Evolutionary conservation across 1,284 basidiomycete genomes (phyloP).

Genomic region (Nidula niveotomentosa): DNA sequence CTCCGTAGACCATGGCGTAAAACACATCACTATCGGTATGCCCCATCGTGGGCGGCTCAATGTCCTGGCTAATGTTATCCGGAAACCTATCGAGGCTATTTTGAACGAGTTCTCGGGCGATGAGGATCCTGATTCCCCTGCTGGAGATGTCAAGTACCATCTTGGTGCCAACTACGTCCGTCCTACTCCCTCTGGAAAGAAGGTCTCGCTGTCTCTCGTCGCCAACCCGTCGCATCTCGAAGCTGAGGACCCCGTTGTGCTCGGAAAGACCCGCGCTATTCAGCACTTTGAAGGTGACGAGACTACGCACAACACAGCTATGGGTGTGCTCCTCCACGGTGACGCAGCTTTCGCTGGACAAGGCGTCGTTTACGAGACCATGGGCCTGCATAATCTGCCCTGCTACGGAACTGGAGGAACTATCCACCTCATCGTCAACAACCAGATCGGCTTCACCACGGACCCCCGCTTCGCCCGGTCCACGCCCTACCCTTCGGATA

Average conservation of each 20-base stretch:
- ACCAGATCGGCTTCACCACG: conserved; percentile 99
- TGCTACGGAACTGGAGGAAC: conserved; percentile 98
- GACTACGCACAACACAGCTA: conserved; percentile 74
- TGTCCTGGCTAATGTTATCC: conserved; percentile 97
- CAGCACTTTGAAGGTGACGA: conserved; percentile 96
- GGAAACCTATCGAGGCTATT: conserved; percentile 98
- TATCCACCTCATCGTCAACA: conserved; percentile 98
- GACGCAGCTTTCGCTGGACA: conserved; percentile 99
- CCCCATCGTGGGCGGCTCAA: conserved; percentile 99
- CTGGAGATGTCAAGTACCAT: conserved; percentile 99
- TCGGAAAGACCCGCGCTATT: conserved; percentile 96
- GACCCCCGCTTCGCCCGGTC: conserved; percentile 98
- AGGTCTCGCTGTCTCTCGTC: conserved; percentile 95
- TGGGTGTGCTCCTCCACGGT: conserved; percentile 96
- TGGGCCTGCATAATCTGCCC: conserved; percentile 97
- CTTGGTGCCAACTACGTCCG: conserved; percentile 99
- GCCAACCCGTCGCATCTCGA: conserved; percentile 99
- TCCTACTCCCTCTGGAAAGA: conserved; percentile 97
- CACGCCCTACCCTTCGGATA: conserved; percentile 98
- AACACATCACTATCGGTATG: conserved; percentile 98
- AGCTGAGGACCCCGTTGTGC: conserved; percentile 96
- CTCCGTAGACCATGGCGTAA: conserved; percentile 95
- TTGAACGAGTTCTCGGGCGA: conserved; percentile 94
- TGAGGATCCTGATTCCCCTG: conserved; percentile 73
- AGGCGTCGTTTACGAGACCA: conserved; percentile 98